Evolutionary conservation across 371 early-diverging fungal genomes (phyloP), one percentile per base, ranked within the genome.

Genomic region (Mucor mucedo): DNA sequence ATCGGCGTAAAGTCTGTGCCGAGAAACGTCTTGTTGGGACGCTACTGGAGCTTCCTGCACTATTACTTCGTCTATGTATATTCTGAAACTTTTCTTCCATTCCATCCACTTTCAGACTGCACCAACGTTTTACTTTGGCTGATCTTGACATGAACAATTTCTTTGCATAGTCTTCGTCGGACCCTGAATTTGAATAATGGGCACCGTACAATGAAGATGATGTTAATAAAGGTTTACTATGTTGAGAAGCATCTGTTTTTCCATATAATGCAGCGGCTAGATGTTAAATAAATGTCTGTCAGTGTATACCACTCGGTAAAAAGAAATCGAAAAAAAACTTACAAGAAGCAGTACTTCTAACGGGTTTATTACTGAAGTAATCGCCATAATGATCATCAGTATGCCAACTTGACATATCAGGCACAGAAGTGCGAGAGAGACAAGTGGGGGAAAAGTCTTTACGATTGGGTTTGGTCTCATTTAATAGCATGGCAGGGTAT

Each of bases 61-160:
- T 55, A 48, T 32, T 50, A n/a, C 50, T 54, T 21, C 70, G 42
- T 13, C 47, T 45, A 47, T 57, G 66, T 4, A 8, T 42, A 28
- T 30, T 10, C 5, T 44, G 45, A 41, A 53, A 16, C 3, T 59
- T 55, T 10, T 44, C 66, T 28, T 66, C 62, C 14, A 41, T 28
- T 5, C 14, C 11, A 14, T 55, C 55, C 4, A 45, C 56, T 30
- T 42, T 52, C 6, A 59, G 14, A 52, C 55, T 66, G 27, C 77
- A 75, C 80, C 80, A 80, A 33, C 78, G 59, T 54, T 63, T 71
- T 9, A 80, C 63, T 54, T 80, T 80, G 7, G 80, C 80, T 14
- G 80, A 75, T 21, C 80, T 72, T 14, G 80, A 80, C 66, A 77
- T 58, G 49, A 69, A 77, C 2, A 80, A 50, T 35, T 73, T 73